Percentiles rank a stretch among this genome's conserved stretches.
phyloP scores from a whole-genome alignment of 371 early-diverging fungal genomes.

The Apophysomyces ossiformis region DNA sequence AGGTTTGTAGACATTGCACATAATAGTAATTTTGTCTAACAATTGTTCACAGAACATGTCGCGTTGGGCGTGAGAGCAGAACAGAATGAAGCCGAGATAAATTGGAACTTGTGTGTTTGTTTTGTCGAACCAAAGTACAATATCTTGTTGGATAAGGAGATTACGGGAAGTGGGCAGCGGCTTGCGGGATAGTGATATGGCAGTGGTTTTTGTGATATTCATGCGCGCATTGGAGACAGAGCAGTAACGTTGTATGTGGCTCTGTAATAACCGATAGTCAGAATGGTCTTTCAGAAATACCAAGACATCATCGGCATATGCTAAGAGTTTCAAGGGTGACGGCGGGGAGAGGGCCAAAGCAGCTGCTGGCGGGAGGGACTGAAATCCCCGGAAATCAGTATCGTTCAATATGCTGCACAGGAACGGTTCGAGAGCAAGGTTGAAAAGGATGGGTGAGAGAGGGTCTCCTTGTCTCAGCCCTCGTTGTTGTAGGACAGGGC shows the following conservation, averaged over 20 bases:
- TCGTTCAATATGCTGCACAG: neutral
- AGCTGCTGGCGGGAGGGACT: neutral
- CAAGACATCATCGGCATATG: conserved; percentile 27
- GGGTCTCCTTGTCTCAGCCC: conserved; percentile 28
- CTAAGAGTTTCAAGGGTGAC: conserved; percentile 20
- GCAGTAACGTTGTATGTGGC: conserved; percentile 20
- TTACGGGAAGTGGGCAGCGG: neutral
- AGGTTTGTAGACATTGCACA: conserved; percentile 7
- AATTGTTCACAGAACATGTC: conserved; percentile 13
- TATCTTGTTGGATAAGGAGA: conserved; percentile 14
- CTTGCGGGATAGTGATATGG: too few species aligned
- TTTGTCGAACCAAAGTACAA: neutral
- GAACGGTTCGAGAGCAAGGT: conserved; percentile 27
- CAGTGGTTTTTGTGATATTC: conserved; percentile 26
- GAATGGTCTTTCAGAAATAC: conserved; percentile 18
- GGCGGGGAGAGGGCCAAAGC: neutral
- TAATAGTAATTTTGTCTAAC: conserved; percentile 11
- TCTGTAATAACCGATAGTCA: conserved; percentile 15
- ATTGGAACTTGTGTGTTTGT: neutral
- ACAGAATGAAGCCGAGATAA: conserved; percentile 29
- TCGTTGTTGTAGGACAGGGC: conserved; percentile 16
- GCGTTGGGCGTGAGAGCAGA: conserved; percentile 16
- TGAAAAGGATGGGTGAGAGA: conserved; percentile 27
- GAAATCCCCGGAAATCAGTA: neutral
- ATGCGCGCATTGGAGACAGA: conserved; percentile 25